Base-by-base conservation (phyloP, 176 grass and related monocot genomes). In the Oryza brachyantha region DNA sequence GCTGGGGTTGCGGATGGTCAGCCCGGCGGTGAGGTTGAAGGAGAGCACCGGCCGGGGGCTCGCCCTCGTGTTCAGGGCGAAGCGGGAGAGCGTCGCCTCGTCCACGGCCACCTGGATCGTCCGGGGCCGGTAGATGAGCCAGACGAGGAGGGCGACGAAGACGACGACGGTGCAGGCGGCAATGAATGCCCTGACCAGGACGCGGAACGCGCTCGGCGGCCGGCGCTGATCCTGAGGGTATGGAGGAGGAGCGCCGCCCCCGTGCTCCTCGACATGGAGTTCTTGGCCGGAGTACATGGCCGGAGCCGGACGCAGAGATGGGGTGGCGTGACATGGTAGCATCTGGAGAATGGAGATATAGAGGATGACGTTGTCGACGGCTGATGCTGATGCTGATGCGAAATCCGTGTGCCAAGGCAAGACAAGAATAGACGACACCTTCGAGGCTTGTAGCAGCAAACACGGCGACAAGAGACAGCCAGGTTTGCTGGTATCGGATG, bases 71-170 rank as follows among this genome's bases (percentile, higher is more conserved):
- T 81, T 73, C 64, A 79, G 46, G 68, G 64, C 24, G 66, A 82
- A 73, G n/a, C 61, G 67, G 61, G 76, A 37, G 10, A 97, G 43
- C 22, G 79, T 70, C 67, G 77, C 81, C 38, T 74, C 46, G 22
- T 78, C 28, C n/a, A 90, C 81, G 81, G 66, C 59, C 63, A 90
- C 74, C 14, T 66, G 64, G 25, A 83, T 79, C 43, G 19, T 55
- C 57, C 70, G 74, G 8, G 93, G 93, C 24, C 87, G 93, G 83
- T 92, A 79, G 76, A 90, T 67, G 81, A 93, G 85, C 90, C 87
- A 93, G 72, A 88, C 28, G 38, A 97, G 28, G 61, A 97, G 27
- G 52, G 79, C 4, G 62, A 69, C 45, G 50, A 79, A 13, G 21
- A 59, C 59, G 21, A 76, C 70, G 70, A 87, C 1, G 13, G 66